Evolutionary conservation across 176 grass and related monocot genomes (phyloP), one percentile per base, ranked within the genome.

Genomic region (Triticum monococcum): DNA sequence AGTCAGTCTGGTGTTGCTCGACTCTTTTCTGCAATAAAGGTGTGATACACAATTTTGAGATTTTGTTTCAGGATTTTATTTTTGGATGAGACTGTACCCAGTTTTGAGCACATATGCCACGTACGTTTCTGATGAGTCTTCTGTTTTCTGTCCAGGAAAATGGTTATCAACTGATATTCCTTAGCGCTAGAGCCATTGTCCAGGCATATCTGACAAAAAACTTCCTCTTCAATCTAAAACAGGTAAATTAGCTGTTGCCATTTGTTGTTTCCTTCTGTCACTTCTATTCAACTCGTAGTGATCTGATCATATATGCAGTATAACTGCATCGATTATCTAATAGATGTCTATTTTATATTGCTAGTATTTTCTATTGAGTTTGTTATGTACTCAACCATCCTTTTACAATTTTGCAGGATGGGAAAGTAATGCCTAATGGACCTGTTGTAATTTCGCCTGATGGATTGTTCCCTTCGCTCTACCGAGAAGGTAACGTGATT

Each of bases 361-460:
- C 30, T 74, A 54, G 10, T 45, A 46, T 30, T 86, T 35, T 26
- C 22, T 87, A 41, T 16, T 52, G 32, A 40, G 24, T 81, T 82
- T 8, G 9, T 45, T 63, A 25, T 79, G 8, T 71, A 35, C 35
- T 66, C 59, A 24, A 69, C 22, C 64, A 84, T 66, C 5, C 69
- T 7, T 28, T 65, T 28, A 18, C 23, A 61, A 72, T 73, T 78
- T 96, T 90, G 48, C 88, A 99, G 97, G 97, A 99, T 94, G 97
- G 97, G 69, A 99, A 99, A 91, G 94, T 89, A 62, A 59, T 99
- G 63, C 97, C 97, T 82, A 99, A 65, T 38, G 97, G 97, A 41
- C 97, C 97, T 88, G 89, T 99, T 71, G 97, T 99, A 37, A 99
- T 99, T 90, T 99, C 94, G 68, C 97, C 97, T 38, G 97, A 99